phyloP scores from a whole-genome alignment of 768 basidiomycete genomes.

The Trametes cingulata region DNA sequence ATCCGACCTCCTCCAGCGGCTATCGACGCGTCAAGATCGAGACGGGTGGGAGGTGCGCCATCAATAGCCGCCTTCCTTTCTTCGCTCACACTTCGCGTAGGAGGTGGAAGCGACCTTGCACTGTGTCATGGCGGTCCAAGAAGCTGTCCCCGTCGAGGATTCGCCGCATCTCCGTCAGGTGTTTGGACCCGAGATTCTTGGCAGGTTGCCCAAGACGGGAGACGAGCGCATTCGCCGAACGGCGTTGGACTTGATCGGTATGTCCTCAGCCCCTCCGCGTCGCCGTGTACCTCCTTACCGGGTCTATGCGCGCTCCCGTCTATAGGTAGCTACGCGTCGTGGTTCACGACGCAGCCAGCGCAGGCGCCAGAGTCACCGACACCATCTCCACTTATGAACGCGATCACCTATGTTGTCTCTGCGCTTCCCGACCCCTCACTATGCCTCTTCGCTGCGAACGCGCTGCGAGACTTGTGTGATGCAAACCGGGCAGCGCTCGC shows the following conservation, averaged over 20 bases:
- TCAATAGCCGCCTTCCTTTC: neutral
- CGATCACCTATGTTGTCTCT: slow-evolving; percentile 67
- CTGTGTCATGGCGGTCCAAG: slow-evolving; percentile 84
- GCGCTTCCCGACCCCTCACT: slow-evolving; percentile 66
- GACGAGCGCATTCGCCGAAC: slow-evolving; percentile 72
- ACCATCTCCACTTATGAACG: slow-evolving; percentile 58
- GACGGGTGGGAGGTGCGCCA: slow-evolving; percentile 73
- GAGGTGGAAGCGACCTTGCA: slow-evolving; percentile 86
- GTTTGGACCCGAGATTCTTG: slow-evolving; percentile 74
- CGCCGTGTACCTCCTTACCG: neutral
- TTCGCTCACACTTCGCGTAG: slow-evolving; percentile 42
- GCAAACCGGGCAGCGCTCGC: slow-evolving; percentile 84
- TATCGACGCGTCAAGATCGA: slow-evolving; percentile 44
- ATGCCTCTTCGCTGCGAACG: slow-evolving; percentile 74
- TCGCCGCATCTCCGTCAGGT: slow-evolving; percentile 58
- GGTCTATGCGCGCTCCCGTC: neutral
- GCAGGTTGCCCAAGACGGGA: slow-evolving; percentile 63
- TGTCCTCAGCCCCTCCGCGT: too few relatives aligned
- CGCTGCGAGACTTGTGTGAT: slow-evolving; percentile 86
- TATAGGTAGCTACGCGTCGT: slow-evolving; percentile 72
- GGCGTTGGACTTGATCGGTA: slow-evolving; percentile 73
- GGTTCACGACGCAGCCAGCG: slow-evolving; percentile 63
- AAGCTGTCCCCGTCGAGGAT: slow-evolving; percentile 70
- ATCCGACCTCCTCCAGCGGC: slow-evolving; percentile 55
- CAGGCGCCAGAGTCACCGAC: slow-evolving; percentile 27